Percentiles rank a stretch among this genome's conserved stretches.
Conservation (phyloP, 176 grass and related monocot genomes). For the Bolboschoenus planiculmis region DNA sequence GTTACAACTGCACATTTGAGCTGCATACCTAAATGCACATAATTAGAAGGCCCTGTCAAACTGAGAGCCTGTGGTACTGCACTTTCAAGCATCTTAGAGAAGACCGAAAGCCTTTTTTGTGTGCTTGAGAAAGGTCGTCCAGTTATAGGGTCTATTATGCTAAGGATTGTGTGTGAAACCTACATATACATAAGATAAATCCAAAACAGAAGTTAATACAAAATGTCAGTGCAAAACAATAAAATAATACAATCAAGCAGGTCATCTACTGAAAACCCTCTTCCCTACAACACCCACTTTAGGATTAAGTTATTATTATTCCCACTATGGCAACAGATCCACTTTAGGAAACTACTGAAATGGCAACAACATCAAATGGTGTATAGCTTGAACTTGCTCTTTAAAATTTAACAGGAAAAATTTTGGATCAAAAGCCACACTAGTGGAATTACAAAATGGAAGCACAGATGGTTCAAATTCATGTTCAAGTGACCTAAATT, state of each 20-base stretch:
- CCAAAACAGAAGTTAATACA: no score
- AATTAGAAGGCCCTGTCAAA: slow-evolving; percentile 15
- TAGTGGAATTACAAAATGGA: neutral
- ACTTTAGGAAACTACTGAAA: neutral
- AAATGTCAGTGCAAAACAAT: slow-evolving; percentile 16
- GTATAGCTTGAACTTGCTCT: neutral
- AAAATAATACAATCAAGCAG: neutral
- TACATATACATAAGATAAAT: slow-evolving; percentile 29
- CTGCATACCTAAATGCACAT: slow-evolving; percentile 4
- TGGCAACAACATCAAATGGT: neutral
- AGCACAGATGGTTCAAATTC: neutral
- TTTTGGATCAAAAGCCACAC: neutral
- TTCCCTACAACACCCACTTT: neutral
- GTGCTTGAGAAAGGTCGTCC: slow-evolving; percentile 51
- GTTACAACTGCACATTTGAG: neutral
- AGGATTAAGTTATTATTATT: no score
- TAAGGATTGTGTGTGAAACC: slow-evolving; percentile 85
- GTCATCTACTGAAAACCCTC: neutral
- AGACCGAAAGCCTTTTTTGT: slow-evolving; percentile 62
- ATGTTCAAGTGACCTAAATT: neutral
- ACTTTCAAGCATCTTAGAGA: slow-evolving; percentile 90
- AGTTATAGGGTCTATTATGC: slow-evolving; percentile 60
- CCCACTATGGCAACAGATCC: no score
- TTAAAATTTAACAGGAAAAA: neutral
- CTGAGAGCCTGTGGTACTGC: slow-evolving; percentile 60